Conservation (phyloP, 139 green algal species). For the Haematococcus sp. region DNA sequence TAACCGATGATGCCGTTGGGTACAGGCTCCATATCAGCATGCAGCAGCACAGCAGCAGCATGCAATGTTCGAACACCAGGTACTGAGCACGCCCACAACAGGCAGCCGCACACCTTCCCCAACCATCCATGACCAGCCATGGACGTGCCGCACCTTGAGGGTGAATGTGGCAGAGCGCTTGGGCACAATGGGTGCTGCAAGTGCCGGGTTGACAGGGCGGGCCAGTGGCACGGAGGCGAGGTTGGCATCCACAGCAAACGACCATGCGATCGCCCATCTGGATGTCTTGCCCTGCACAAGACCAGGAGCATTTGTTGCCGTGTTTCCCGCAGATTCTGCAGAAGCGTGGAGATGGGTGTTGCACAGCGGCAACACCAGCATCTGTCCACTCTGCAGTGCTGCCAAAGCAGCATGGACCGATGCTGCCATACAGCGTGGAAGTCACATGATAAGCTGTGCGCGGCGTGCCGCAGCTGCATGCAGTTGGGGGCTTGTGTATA, state of each 20-base stretch:
- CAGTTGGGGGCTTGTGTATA: background rate
- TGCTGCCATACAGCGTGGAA: background rate
- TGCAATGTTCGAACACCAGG: too few relatives aligned
- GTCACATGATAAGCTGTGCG: too few relatives aligned
- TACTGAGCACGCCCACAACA: too few relatives aligned
- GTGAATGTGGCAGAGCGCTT: background rate
- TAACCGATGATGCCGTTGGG: background rate
- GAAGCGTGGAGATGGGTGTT: background rate
- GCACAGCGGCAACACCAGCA: background rate
- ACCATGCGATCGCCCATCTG: slow-evolving; percentile 89
- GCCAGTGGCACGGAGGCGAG: slow-evolving; percentile 50
- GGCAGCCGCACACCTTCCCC: too few relatives aligned
- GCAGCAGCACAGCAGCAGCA: background rate
- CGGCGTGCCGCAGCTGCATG: too few relatives aligned
- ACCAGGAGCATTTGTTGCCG: too few relatives aligned
- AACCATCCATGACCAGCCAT: too few relatives aligned
- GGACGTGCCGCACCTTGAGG: slow-evolving; percentile 8
- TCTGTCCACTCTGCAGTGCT: background rate
- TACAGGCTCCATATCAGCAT: background rate
- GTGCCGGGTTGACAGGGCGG: slow-evolving; percentile 9
- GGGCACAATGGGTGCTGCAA: background rate
- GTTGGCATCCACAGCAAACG: slow-evolving; percentile 57
- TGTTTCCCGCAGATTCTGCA: background rate
- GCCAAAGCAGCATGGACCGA: background rate
- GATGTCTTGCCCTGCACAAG: slow-evolving; percentile 71